Evolutionary conservation across 2,329 filamentous ascomycete species (phyloP).

Genomic region (Aspergillus niger): DNA sequence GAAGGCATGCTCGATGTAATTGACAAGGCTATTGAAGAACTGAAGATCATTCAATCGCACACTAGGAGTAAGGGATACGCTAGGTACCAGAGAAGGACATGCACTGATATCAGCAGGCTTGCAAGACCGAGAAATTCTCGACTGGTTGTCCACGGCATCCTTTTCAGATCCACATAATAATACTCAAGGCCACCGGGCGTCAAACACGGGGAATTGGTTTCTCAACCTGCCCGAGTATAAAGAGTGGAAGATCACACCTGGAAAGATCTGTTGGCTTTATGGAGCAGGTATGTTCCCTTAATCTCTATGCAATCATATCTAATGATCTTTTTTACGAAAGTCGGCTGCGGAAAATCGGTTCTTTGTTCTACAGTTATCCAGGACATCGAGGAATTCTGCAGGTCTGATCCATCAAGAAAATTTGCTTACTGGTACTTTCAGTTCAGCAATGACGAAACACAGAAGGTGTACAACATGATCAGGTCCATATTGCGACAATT

Average conservation of each 20-base stretch:
- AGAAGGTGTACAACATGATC: conserved; percentile 1
- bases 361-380: background rate
- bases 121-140: background rate
- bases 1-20: background rate
- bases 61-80: background rate
- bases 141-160: background rate
- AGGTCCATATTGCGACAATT: conserved; percentile 5
- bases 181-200: background rate
- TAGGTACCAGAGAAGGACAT: background rate
- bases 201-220: background rate
- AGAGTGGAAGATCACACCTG: background rate
- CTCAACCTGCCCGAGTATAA: background rate
- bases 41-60: background rate
- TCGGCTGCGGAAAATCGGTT: conserved; percentile 1
- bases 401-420: background rate
- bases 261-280: background rate
- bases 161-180: background rate
- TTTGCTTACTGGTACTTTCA: conserved; percentile 13
- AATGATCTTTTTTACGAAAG: too few species aligned
- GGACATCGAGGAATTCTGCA: background rate
- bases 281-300: too few species aligned
- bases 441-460: conserved; percentile 5
- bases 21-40: background rate
- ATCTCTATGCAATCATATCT: too few species aligned
- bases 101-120: background rate